Conservation (phyloP, 2,329 filamentous ascomycete species). For the Aspergillus sp. region DNA sequence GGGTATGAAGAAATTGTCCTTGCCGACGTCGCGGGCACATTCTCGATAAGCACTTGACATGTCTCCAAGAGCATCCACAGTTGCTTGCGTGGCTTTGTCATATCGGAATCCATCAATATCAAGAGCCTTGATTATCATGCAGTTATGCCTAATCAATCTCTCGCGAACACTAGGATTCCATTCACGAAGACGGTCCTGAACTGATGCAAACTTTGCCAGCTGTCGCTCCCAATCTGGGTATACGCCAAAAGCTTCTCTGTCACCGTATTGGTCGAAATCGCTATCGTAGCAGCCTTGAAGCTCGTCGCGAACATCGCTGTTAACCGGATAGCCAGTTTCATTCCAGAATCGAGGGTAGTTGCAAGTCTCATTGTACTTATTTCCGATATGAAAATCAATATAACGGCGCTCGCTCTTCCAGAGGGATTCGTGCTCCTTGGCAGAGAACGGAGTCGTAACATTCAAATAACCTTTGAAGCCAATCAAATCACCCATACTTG, state of each 20-base stretch:
- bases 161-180: slow-evolving; percentile 60
- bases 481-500: slow-evolving; percentile 58
- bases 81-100: slow-evolving; percentile 66
- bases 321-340: slow-evolving; percentile 55
- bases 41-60: slow-evolving; percentile 58
- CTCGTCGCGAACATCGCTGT: slow-evolving; percentile 45
- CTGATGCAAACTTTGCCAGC: slow-evolving; percentile 65
- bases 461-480: slow-evolving; percentile 64
- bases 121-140: slow-evolving; percentile 61
- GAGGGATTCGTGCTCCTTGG: slow-evolving; percentile 56
- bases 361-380: slow-evolving; percentile 55
- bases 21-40: slow-evolving; percentile 58
- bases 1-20: slow-evolving; percentile 63
- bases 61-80: slow-evolving; percentile 60
- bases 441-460: slow-evolving; percentile 55
- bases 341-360: slow-evolving; percentile 63
- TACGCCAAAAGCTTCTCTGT: slow-evolving; percentile 63
- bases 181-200: slow-evolving; percentile 66
- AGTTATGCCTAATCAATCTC: slow-evolving; percentile 61
- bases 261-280: slow-evolving; percentile 66
- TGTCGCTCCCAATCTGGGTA: slow-evolving; percentile 65
- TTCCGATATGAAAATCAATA: slow-evolving; percentile 57
- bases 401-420: slow-evolving; percentile 59
- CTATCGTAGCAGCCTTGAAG: slow-evolving; percentile 61
- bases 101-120: slow-evolving; percentile 68